Conservation (phyloP, 805 yeast genomes). For the Kodamaea kaohsiungensis region DNA sequence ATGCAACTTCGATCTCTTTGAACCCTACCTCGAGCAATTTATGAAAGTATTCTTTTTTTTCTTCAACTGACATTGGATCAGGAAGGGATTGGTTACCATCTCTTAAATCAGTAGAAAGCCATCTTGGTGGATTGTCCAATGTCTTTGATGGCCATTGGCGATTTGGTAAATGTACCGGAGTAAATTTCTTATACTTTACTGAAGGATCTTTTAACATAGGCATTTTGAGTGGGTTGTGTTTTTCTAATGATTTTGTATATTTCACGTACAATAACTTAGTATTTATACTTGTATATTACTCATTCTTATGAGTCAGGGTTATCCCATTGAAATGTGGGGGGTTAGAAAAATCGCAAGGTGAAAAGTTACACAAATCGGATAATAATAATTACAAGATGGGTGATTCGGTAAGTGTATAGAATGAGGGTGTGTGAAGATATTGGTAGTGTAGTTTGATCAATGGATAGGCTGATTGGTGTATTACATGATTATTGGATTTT, state of each 20-base stretch:
- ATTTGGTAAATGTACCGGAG: conserved; percentile 54
- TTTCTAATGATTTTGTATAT: no score
- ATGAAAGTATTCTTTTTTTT: conserved; percentile 68
- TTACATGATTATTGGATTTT: no score
- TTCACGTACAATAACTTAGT: no score
- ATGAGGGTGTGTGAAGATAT: no score
- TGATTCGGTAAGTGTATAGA: neutral
- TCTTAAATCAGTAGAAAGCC: conserved; percentile 81
- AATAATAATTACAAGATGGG: neutral
- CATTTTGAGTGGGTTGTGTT: conserved; percentile 6
- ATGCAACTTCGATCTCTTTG: conserved; percentile 82
- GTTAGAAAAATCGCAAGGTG: neutral
- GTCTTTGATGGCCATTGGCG: conserved; percentile 71
- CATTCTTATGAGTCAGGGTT: conserved; percentile 1
- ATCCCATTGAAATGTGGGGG: neutral
- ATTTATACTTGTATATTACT: neutral
- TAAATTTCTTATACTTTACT: conserved; percentile 59
- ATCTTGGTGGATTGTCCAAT: conserved; percentile 67
- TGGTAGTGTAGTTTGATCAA: no score
- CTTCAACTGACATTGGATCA: conserved; percentile 83
- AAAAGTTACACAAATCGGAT: neutral
- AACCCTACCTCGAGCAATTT: conserved; percentile 73
- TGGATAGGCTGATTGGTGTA: no score
- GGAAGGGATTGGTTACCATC: conserved; percentile 87
- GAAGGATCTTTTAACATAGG: conserved; percentile 59